Conservation (phyloP, 495 filamentous ascomycete species). For the Podospora anserina region DNA sequence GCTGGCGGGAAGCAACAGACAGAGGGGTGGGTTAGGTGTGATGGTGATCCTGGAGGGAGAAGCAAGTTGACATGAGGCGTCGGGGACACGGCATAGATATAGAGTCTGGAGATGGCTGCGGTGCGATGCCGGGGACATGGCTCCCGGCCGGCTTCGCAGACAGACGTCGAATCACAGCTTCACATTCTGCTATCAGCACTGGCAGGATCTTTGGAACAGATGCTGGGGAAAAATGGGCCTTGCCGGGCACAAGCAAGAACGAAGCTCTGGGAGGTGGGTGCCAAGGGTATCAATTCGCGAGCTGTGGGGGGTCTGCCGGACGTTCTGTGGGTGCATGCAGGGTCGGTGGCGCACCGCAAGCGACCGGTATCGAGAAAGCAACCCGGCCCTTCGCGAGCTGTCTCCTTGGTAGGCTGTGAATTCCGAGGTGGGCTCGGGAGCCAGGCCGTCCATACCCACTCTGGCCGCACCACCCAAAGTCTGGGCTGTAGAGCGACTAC, state of each 20-base stretch:
- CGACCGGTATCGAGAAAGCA: not conserved
- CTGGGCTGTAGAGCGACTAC: slow-evolving; percentile 22
- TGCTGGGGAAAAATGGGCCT: not conserved
- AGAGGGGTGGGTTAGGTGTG: not conserved
- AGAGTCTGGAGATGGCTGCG: not conserved
- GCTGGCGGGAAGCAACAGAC: slow-evolving; percentile 1
- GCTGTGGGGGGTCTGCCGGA: not conserved
- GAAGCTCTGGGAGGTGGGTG: not conserved
- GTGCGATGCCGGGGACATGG: slow-evolving; percentile 1
- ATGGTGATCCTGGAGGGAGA: slow-evolving; percentile 1
- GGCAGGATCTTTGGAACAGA: no score
- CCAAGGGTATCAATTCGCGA: not conserved
- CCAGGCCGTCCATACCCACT: not conserved
- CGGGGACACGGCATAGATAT: not conserved
- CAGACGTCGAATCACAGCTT: not conserved
- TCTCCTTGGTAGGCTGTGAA: not conserved
- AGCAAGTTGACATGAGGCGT: not conserved
- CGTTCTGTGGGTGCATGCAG: slow-evolving; percentile 15
- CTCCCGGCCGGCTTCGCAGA: not conserved
- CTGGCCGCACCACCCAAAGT: not conserved
- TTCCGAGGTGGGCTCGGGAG: not conserved
- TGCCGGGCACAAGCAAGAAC: not conserved
- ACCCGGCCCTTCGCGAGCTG: not conserved
- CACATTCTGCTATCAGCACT: not conserved
- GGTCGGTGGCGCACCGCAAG: not conserved